Conservation (phyloP, 208 protist species). For the Acanthamoeba sp. region DNA sequence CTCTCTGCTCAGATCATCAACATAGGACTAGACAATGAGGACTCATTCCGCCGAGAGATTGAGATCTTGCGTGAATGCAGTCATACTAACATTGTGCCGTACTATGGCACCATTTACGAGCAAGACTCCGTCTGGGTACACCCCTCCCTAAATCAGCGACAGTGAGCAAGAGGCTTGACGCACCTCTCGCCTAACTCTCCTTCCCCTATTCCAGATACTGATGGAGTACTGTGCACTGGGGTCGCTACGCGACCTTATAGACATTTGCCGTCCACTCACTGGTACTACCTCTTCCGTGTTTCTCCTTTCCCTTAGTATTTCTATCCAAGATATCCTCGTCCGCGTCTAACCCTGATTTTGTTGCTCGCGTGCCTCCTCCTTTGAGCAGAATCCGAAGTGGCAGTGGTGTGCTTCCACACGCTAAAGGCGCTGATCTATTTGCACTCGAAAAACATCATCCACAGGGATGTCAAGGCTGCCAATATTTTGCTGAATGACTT, state of each 20-base stretch:
- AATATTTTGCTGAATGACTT: slow-evolving; percentile 40
- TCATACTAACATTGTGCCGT: slow-evolving; percentile 64
- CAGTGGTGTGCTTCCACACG: slow-evolving; percentile 54
- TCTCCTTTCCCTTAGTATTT: neutral
- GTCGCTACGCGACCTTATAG: slow-evolving; percentile 44
- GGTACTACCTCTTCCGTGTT: neutral
- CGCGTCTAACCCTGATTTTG: neutral
- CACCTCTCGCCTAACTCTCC: neutral
- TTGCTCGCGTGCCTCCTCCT: neutral
- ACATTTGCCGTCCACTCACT: neutral
- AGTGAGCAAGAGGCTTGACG: too few relatives aligned
- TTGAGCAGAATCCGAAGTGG: slow-evolving; percentile 19
- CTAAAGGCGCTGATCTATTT: slow-evolving; percentile 58
- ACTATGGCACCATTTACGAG: slow-evolving; percentile 45
- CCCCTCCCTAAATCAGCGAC: too few relatives aligned
- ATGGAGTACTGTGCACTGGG: slow-evolving; percentile 69
- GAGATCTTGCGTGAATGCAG: slow-evolving; percentile 50
- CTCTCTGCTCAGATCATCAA: neutral
- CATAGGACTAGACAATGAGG: slow-evolving; percentile 7
- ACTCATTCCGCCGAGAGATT: neutral
- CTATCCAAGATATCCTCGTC: too few relatives aligned
- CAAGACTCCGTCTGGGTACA: slow-evolving; percentile 31
- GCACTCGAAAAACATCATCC: slow-evolving; percentile 29
- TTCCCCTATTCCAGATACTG: neutral
- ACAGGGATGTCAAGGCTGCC: slow-evolving; percentile 30